Conservation (phyloP, 768 basidiomycete genomes). For the Tubosaeta sp. region DNA sequence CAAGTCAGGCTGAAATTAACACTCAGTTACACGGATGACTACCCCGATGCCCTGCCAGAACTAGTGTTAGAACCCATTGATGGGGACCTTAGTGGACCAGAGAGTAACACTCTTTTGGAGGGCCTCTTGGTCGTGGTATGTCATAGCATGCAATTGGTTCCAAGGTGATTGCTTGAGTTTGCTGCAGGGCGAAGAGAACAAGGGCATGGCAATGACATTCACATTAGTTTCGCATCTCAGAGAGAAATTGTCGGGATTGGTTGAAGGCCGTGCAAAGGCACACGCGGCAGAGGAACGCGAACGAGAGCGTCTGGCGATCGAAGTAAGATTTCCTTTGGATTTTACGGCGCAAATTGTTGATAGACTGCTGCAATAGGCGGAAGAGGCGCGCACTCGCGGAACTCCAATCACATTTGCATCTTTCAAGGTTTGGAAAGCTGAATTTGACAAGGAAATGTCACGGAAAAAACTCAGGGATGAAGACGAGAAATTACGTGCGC, state of each 20-base stretch:
- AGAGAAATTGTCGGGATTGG: constrained; percentile 66
- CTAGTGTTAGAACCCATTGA: constrained; percentile 61
- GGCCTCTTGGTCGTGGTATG: constrained; percentile 57
- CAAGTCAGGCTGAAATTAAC: constrained; percentile 73
- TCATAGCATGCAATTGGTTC: constrained; percentile 5
- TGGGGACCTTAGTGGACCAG: constrained; percentile 60
- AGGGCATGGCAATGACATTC: constrained; percentile 98
- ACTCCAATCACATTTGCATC: constrained; percentile 85
- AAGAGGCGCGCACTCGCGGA: constrained; percentile 82
- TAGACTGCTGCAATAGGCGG: constrained; percentile 51
- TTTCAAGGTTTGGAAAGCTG: constrained; percentile 77
- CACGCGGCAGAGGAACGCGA: constrained; percentile 63
- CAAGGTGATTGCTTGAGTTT: neutral
- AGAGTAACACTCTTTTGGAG: constrained; percentile 50
- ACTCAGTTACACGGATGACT: constrained; percentile 74
- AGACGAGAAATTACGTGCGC: constrained; percentile 66
- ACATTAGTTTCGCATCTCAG: constrained; percentile 83
- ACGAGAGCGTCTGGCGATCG: constrained; percentile 66
- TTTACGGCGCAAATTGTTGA: neutral
- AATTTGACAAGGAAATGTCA: constrained; percentile 69
- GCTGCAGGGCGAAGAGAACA: constrained; percentile 71
- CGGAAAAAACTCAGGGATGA: constrained; percentile 62
- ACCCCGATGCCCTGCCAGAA: constrained; percentile 80
- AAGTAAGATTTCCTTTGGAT: constrained; percentile 44
- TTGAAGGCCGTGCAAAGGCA: constrained; percentile 54